Evolutionary conservation across 108 stramenopile genomes (phyloP).

Genomic region (Mayamaea pseudoterrestris): DNA sequence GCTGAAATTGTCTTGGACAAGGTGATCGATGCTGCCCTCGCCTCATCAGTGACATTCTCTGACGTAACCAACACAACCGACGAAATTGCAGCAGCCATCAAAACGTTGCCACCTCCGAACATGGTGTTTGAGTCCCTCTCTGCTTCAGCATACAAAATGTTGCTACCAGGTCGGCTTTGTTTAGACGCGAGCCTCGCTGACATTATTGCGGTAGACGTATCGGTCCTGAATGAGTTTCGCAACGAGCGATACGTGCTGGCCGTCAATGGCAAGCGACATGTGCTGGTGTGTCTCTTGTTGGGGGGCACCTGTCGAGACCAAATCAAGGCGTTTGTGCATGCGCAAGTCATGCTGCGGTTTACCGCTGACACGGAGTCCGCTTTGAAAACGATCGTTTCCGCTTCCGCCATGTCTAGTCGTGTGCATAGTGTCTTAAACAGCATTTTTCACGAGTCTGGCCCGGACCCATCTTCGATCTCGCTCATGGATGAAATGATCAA

Average conservation of each 20-base stretch:
- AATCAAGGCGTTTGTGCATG: constrained; percentile 56
- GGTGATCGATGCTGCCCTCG: neutral
- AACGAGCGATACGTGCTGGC: constrained; percentile 9
- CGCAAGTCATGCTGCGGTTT: constrained; percentile 5
- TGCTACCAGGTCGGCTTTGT: constrained; percentile 11
- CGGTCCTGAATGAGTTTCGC: neutral
- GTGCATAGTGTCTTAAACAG: constrained; percentile 6
- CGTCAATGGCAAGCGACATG: neutral
- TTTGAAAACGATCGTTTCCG: constrained; percentile 1
- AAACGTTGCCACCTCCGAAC: constrained; percentile 7
- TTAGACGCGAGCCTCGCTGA: constrained; percentile 5
- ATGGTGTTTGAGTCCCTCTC: constrained; percentile 19
- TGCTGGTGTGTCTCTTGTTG: constrained; percentile 30
- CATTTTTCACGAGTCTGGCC: constrained; percentile 5
- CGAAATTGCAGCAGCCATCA: constrained; percentile 1
- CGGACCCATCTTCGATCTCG: neutral
- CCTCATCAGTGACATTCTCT: neutral
- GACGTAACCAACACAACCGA: neutral
- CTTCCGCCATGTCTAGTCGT: neutral
- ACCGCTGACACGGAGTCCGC: neutral
- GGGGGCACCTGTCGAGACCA: constrained; percentile 39
- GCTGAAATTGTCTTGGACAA: constrained; percentile 2
- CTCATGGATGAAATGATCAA: constrained; percentile 17
- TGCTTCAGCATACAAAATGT: constrained; percentile 12
- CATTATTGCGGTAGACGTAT: constrained; percentile 1